A percentile compares a stretch with the other conserved stretches of the same genome.
phyloP scores from a whole-genome alignment of 345 rosid genomes.

The Citrus sp. region DNA sequence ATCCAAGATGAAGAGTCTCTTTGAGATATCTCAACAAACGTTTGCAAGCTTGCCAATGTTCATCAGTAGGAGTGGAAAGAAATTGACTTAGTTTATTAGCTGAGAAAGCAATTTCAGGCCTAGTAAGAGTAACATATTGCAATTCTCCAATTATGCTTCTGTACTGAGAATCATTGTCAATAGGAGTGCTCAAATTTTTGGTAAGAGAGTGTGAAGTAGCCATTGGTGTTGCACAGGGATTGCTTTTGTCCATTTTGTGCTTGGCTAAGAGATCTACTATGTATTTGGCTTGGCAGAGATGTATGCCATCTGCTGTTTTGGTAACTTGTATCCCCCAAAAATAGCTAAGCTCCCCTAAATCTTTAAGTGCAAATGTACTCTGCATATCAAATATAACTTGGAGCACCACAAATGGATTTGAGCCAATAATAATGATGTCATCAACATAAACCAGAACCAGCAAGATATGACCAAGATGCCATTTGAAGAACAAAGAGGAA shows the following conservation, averaged over 20 bases:
- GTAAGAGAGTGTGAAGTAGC: not conserved
- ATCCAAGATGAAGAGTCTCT: too few species aligned
- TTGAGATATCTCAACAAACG: not conserved
- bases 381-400: too few species aligned
- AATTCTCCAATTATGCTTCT: not conserved
- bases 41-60: not conserved
- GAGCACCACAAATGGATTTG: fast-evolving
- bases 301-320: too few species aligned
- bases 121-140: too few species aligned
- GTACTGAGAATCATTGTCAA: not conserved
- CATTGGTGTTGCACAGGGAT: too few species aligned
- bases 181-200: too few species aligned
- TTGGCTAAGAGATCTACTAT: not conserved
- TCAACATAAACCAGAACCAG: not conserved
- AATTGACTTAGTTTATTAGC: too few species aligned
- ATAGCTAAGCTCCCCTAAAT: too few species aligned
- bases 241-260: too few species aligned
- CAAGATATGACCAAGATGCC: not conserved
- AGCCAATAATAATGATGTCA: not conserved
- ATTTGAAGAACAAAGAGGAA: too few species aligned
- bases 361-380: not conserved
- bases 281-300: too few species aligned
- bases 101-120: not conserved
- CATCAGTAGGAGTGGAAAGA: not conserved
- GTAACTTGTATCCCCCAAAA: too few species aligned